Evolutionary conservation across 2,329 filamentous ascomycete genomes (phyloP), one percentile per base, ranked within the genome.

Genomic region (Phaeoacremonium minimum): DNA sequence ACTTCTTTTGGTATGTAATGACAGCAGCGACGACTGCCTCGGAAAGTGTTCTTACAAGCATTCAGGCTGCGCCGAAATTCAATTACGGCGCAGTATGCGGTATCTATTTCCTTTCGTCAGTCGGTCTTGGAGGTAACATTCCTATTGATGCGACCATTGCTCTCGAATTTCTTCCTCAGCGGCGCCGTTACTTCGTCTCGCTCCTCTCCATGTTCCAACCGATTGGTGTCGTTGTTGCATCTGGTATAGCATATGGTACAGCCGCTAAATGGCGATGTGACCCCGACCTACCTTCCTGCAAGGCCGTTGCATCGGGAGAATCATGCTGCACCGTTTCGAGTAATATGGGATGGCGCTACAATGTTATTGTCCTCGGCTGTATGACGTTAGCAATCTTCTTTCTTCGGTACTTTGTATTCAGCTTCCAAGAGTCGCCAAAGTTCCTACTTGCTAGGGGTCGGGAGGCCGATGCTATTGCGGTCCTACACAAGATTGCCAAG

Each of bases 331-430:
- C 53, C 4, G 52, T 48, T 30, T 22, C 47, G 17, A 52, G 67
- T 34, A 80, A 80, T 43, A 73, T 75, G 64, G 77, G 76, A 3
- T 80, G 76, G 76, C 56, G 76, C 28, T 80, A 78, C 47, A 72
- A 74, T 29, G 55, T 77, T 45, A 65, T 76, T 36, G 57, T 63
- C 6, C 69, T 79, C 56, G 76, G 75, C 6, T 69, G 63, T 1
- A 58, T 78, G 9, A 67, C 75, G 0, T 58, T 80, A 37, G 43
- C 71, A 30, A 72, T 78, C 58, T 80, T 77, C 40, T 42, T 71
- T 19, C 45, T 70, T 12, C 73, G 76, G n/a, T 77, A 75, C 43
- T 51, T 70, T 7, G 60, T 70, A 42, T 80, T 80, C 51, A 71
- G 50, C 15, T 48, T 66, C n/a, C 57, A 51, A 36, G 62, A 61